phyloP scores from a whole-genome alignment of 2,329 filamentous ascomycete species.

The Xylaria sp. region DNA sequence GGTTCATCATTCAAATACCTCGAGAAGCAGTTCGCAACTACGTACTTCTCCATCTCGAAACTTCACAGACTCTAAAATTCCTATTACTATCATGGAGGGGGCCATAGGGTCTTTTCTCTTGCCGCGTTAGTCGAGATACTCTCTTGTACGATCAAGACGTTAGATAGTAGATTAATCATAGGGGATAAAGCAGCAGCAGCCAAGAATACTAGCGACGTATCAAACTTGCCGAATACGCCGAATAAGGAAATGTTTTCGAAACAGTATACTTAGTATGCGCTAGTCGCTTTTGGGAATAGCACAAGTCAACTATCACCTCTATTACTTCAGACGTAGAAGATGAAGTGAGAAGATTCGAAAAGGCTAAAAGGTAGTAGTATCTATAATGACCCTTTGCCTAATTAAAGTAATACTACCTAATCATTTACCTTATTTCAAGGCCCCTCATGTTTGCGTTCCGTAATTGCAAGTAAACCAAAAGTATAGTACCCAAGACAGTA shows the following conservation, averaged over 20 bases:
- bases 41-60: not conserved
- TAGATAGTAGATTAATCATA: not conserved
- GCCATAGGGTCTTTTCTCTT: not conserved
- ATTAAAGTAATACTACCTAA: too few species aligned
- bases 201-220: not conserved
- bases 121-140: not conserved
- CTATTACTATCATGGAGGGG: not conserved
- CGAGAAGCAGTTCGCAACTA: not conserved
- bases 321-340: too few species aligned
- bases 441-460: too few species aligned
- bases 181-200: not conserved
- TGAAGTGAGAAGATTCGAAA: too few species aligned
- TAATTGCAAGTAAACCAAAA: too few species aligned
- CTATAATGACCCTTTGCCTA: too few species aligned
- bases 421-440: too few species aligned
- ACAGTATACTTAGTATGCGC: too few species aligned
- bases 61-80: not conserved
- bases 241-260: not conserved
- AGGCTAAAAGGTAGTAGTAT: too few species aligned
- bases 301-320: too few species aligned
- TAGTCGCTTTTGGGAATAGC: too few species aligned
- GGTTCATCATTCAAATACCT: conserved; percentile 6
- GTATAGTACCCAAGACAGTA: too few species aligned
- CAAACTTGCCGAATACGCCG: conserved; percentile 2
- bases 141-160: conserved; percentile 1